Conservation (phyloP, 73 alveolate genomes). For the Stentor roeselii region DNA sequence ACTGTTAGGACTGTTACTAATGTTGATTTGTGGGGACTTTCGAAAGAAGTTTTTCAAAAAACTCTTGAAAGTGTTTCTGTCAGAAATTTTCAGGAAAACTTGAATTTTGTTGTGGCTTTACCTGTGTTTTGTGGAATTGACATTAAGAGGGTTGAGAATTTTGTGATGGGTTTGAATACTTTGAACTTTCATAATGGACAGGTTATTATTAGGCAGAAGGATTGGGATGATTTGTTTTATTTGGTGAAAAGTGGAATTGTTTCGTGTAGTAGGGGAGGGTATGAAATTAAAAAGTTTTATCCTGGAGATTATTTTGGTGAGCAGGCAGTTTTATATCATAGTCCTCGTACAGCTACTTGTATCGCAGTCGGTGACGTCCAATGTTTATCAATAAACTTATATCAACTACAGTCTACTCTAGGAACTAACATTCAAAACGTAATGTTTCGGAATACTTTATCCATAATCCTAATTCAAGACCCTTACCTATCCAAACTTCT, state of each 20-base stretch:
- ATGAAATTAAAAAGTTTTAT: not conserved
- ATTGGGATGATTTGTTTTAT: constrained; percentile 7
- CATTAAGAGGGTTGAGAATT: not conserved
- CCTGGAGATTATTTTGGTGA: constrained; percentile 25
- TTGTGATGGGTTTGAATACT: not conserved
- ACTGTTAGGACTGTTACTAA: not conserved
- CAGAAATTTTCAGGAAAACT: constrained; percentile 9
- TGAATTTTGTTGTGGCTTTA: not conserved
- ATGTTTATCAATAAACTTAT: not conserved
- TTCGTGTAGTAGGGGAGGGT: not conserved
- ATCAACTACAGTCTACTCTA: not conserved
- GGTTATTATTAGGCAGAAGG: not conserved
- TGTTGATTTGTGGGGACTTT: not conserved
- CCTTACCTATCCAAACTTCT: not conserved
- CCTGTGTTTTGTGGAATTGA: not conserved
- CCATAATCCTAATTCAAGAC: not conserved
- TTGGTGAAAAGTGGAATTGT: constrained; percentile 18
- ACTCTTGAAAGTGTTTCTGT: not conserved
- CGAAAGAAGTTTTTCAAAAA: not conserved
- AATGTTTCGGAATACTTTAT: not conserved
- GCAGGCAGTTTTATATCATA: not conserved
- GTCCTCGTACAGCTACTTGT: constrained; percentile 15
- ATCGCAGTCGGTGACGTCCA: not conserved
- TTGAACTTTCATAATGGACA: not conserved
- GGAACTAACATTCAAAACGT: not conserved